Evolutionary conservation across 2,329 filamentous ascomycete genomes (phyloP), one percentile per base, ranked within the genome.

Genomic region (Colletotrichum cordylinicola): DNA sequence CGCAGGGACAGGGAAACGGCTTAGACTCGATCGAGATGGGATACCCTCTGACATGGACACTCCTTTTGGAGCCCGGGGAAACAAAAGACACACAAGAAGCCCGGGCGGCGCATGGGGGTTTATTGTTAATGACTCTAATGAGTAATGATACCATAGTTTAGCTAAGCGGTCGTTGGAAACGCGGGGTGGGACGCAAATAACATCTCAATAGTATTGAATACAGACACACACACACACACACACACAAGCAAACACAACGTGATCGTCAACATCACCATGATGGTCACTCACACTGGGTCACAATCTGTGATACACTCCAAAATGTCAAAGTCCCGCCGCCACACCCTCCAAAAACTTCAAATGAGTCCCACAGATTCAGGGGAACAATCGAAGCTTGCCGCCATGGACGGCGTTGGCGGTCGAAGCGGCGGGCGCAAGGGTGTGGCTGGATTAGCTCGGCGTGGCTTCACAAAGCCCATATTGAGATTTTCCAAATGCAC

Each of bases 41-140:
- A 76, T 74, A 76, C 74, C 66, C 74, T 70, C 31, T 55, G 66
- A 58, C 71, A 65, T 64, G 52, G 66, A 76, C 58, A 37, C 56
- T 65, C 64, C 43, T 48, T 68, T 68, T 64, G 70, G 70, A 35
- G 70, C 55, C 64, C 37, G 24, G 33, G 39, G 9, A 48, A 48
- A 48, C 39, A 33, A 43, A 16, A 62, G 60, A 75, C 52, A 72
- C 39, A 43, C 39, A 48, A 37, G 39, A 15, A 58, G 56, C 60
- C 33, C 43, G 62, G 56, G 73, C 71, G 65, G 72, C 65, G 56
- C 43, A 48, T 70, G 10, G 65, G 61, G 65, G 48, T 7, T 69
- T 64, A 71, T 70, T 76, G 67, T 74, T 76, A 58, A 76, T 66
- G 74, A 76, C 65, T 75, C 65, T 76, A 76, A 76, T 75, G 74